These are phyloP conservation scores for Rhizophora apiculata DNA, from an alignment of 345 rosid species.

Conservation along the genomic window DNA sequence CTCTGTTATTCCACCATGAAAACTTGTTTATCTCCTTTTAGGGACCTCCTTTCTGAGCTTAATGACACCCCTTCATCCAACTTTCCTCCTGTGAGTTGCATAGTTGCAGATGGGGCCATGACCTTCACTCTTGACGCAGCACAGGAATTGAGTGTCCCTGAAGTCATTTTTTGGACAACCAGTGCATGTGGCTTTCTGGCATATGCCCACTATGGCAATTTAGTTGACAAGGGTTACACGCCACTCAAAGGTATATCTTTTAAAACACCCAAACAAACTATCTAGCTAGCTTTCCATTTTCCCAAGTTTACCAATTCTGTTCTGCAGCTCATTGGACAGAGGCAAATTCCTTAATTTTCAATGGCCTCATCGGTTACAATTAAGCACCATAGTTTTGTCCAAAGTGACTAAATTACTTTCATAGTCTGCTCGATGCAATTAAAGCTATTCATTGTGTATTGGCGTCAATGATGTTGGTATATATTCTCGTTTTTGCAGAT, in stretches of 20 bases:
- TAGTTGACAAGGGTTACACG: conserved; percentile 6
- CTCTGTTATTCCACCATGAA: conserved; percentile 10
- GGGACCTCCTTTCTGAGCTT: not conserved
- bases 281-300: too few relatives aligned
- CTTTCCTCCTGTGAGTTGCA: conserved; percentile 16
- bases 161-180: conserved; percentile 20
- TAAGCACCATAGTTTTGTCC: too few relatives aligned
- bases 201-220: conserved; percentile 3
- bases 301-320: too few relatives aligned
- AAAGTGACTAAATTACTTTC: too few relatives aligned
- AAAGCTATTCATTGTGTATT: too few relatives aligned
- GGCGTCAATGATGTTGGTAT: too few relatives aligned
- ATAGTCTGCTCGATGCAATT: too few relatives aligned
- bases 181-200: conserved; percentile 20
- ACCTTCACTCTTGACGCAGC: conserved; percentile 19
- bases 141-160: conserved; percentile 10
- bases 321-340: too few relatives aligned
- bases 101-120: conserved; percentile 14
- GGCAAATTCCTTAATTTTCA: too few relatives aligned
- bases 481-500: conserved; percentile 5
- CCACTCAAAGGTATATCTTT: conserved; percentile 14
- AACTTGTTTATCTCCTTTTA: conserved; percentile 7
- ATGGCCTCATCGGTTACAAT: too few relatives aligned
- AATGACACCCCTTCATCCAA: conserved; percentile 7
- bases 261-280: too few relatives aligned